These are phyloP conservation scores for Monosporozyma unispora DNA, from an alignment of 805 yeast genomes.

Conservation along the genomic window DNA sequence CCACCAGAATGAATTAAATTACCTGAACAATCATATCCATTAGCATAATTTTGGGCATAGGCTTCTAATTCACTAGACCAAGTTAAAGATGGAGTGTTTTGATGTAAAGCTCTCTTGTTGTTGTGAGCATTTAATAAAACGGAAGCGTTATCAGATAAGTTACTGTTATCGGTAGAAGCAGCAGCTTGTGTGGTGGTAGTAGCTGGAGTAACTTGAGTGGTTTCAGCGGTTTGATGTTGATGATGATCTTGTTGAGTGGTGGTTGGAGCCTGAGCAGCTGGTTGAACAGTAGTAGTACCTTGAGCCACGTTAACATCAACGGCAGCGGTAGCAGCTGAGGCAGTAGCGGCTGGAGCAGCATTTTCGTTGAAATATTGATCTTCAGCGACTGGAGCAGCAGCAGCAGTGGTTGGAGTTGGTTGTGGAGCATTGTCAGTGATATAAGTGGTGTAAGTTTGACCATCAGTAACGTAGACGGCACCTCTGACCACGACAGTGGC, in stretches of 20 bases:
- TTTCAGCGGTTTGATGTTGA: slow-evolving; percentile 1
- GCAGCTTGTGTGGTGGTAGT: slow-evolving; percentile 15
- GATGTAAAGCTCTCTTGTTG: slow-evolving; percentile 25
- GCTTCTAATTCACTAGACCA: slow-evolving; percentile 40
- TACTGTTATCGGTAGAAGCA: slow-evolving; percentile 5
- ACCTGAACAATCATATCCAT: slow-evolving; percentile 46
- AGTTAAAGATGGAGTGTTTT: slow-evolving; percentile 33
- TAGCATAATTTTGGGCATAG: slow-evolving; percentile 45
- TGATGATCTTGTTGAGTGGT: slow-evolving; percentile 2
- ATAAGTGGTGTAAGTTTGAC: slow-evolving; percentile 19
- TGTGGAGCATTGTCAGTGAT: slow-evolving; percentile 13
- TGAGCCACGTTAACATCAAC: not conserved
- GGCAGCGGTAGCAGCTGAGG: slow-evolving; percentile 4
- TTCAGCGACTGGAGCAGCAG: slow-evolving; percentile 7
- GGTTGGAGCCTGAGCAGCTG: not conserved
- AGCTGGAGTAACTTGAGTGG: slow-evolving; percentile 7
- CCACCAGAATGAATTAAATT: slow-evolving; percentile 48
- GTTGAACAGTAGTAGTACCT: not conserved
- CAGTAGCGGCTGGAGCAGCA: slow-evolving; percentile 3
- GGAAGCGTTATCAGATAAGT: slow-evolving; percentile 20
- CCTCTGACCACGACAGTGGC: slow-evolving; percentile 25
- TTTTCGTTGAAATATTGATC: slow-evolving; percentile 1
- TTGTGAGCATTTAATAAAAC: slow-evolving; percentile 55
- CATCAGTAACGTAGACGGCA: slow-evolving; percentile 19
- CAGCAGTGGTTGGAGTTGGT: slow-evolving; percentile 10